phyloP scores from a whole-genome alignment of 2,329 filamentous ascomycete species.

The Phaeomoniella chlamydospora region DNA sequence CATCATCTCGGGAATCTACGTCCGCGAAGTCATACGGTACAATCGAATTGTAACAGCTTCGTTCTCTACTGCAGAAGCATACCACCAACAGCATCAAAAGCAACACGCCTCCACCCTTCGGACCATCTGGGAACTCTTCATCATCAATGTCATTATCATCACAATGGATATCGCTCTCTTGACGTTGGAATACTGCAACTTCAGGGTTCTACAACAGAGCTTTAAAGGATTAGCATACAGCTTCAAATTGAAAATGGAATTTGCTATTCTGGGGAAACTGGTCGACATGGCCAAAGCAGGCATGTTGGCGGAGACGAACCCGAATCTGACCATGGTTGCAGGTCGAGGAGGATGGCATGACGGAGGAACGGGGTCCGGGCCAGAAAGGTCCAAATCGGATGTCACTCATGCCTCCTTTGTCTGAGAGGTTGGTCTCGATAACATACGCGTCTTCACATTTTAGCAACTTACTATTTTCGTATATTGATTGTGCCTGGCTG shows the following conservation, averaged over 20 bases:
- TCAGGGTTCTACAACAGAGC: slow-evolving; percentile 22
- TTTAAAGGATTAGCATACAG: slow-evolving; percentile 23
- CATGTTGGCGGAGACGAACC: neutral
- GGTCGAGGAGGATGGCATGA: neutral
- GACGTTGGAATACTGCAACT: slow-evolving; percentile 21
- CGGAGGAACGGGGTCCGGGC: too few relatives aligned
- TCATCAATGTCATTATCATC: slow-evolving; percentile 32
- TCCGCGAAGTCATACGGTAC: slow-evolving; percentile 18
- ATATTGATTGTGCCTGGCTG: too few relatives aligned
- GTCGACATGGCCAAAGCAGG: slow-evolving; percentile 11
- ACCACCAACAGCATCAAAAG: neutral
- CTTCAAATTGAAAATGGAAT: slow-evolving; percentile 37
- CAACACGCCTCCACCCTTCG: slow-evolving; percentile 25
- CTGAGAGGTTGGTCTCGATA: too few relatives aligned
- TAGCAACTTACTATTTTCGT: too few relatives aligned
- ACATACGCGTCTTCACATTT: too few relatives aligned
- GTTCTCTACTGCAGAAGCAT: too few relatives aligned
- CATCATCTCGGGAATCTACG: slow-evolving; percentile 33
- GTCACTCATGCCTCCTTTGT: neutral
- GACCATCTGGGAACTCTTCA: slow-evolving; percentile 37
- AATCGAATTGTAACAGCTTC: neutral
- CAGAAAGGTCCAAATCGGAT: neutral
- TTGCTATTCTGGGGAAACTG: slow-evolving; percentile 34
- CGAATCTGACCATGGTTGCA: neutral
- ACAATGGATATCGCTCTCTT: slow-evolving; percentile 28